Evolutionary conservation across 306 rosid species (phyloP).

Genomic region (Medicago ruthenica): DNA sequence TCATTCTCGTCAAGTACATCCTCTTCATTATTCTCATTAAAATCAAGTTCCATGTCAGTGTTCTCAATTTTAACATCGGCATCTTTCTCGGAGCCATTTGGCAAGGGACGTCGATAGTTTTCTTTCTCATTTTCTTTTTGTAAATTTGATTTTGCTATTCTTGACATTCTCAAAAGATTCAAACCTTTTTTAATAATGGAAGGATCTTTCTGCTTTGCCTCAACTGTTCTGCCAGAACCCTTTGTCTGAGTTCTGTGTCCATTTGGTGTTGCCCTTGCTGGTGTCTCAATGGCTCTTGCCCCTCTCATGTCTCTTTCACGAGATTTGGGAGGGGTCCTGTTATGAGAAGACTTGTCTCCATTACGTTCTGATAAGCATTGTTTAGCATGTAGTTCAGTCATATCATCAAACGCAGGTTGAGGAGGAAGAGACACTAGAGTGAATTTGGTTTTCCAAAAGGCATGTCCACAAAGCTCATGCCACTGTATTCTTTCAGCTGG

Average conservation of each 20-base stretch:
- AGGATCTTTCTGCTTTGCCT: constrained; percentile 68
- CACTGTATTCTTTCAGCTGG: constrained; percentile 96
- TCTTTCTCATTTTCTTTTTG: constrained; percentile 97
- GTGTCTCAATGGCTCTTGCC: constrained; percentile 69
- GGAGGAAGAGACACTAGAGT: constrained; percentile 69
- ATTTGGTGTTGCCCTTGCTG: constrained; percentile 73
- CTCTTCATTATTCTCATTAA: constrained; percentile 86
- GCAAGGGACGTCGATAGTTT: constrained; percentile 85
- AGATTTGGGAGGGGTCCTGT: constrained; percentile 78
- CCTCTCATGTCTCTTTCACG: constrained; percentile 81
- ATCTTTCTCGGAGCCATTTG: constrained; percentile 70
- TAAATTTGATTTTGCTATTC: constrained; percentile 87
- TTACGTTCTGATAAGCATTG: constrained; percentile 80
- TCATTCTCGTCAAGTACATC: constrained; percentile 82
- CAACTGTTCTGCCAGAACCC: constrained; percentile 69
- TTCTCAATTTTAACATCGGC: constrained; percentile 95
- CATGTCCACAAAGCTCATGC: constrained; percentile 92
- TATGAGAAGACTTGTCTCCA: constrained; percentile 77
- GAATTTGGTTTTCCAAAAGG: constrained; percentile 83
- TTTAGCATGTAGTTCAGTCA: constrained; percentile 70
- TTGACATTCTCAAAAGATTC: constrained; percentile 89
- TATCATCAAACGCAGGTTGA: constrained; percentile 87
- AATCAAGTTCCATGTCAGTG: constrained; percentile 97
- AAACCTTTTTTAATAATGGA: constrained; percentile 66
- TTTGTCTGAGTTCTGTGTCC: constrained; percentile 72